Evolutionary conservation across 2,329 filamentous ascomycete species (phyloP).

Genomic region (Trichothecium roseum): DNA sequence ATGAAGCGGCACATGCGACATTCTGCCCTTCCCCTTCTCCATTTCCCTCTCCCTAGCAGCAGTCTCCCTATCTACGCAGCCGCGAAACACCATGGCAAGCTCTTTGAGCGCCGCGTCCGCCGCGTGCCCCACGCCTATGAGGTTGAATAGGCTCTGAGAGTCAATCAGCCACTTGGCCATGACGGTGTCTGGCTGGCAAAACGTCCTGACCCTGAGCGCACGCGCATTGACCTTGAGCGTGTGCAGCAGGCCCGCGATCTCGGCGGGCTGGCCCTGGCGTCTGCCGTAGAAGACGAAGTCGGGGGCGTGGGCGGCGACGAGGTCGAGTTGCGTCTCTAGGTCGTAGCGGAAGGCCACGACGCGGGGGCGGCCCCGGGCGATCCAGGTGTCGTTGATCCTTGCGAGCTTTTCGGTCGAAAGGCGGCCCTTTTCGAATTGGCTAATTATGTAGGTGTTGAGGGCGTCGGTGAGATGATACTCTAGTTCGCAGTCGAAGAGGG

Average conservation of each 20-base stretch:
- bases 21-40: background rate
- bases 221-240: constrained; percentile 43
- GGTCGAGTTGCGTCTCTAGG: constrained; percentile 48
- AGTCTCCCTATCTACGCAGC: constrained; percentile 35
- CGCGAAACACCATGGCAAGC: constrained; percentile 43
- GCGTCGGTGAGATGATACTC: constrained; percentile 42
- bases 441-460: constrained; percentile 40
- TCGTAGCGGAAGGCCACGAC: constrained; percentile 50
- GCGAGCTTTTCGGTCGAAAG: constrained; percentile 40
- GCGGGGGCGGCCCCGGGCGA: constrained; percentile 39
- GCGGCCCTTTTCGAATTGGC: constrained; percentile 44
- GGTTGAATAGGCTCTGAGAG: constrained; percentile 36
- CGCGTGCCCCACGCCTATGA: constrained; percentile 33
- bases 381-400: constrained; percentile 40
- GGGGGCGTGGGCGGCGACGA: constrained; percentile 36
- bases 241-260: constrained; percentile 37
- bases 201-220: constrained; percentile 41
- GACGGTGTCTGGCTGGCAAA: constrained; percentile 47
- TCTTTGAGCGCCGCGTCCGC: constrained; percentile 37
- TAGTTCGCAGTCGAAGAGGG: constrained; percentile 48
- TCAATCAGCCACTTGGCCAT: constrained; percentile 49
- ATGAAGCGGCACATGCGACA: too few species aligned
- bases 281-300: constrained; percentile 41
- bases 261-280: constrained; percentile 27
- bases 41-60: background rate